phyloP scores from a whole-genome alignment of 139 green algal species.

The Picochlorum sp. region DNA sequence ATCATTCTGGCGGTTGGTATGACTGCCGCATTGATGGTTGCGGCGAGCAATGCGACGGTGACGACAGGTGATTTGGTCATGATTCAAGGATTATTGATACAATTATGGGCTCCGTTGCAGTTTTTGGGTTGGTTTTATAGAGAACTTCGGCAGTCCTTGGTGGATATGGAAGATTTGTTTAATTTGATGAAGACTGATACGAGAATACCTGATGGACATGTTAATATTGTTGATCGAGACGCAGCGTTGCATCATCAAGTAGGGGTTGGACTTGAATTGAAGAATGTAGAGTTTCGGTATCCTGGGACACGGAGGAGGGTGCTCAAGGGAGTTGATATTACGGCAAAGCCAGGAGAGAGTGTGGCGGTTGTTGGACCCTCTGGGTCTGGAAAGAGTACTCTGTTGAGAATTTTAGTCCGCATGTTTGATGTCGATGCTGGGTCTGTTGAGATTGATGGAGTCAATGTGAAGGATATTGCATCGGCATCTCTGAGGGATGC shows the following conservation, averaged over 20 bases:
- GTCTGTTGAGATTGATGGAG: constrained; percentile 52
- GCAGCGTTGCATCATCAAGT: background rate
- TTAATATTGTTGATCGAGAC: constrained; percentile 3
- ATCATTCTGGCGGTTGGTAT: constrained; percentile 71
- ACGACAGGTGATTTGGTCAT: constrained; percentile 37
- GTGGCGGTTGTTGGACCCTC: constrained; percentile 31
- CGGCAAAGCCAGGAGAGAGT: constrained; percentile 37
- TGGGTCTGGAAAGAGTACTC: constrained; percentile 38
- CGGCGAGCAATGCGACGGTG: constrained; percentile 7
- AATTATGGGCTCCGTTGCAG: constrained; percentile 89
- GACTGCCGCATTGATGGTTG: constrained; percentile 46
- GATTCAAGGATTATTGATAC: constrained; percentile 86
- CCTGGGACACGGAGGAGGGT: constrained; percentile 29
- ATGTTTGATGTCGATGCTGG: constrained; percentile 54
- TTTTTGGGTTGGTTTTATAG: constrained; percentile 86
- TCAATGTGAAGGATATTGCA: constrained; percentile 56
- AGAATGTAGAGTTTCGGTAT: constrained; percentile 66
- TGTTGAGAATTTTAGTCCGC: constrained; percentile 52
- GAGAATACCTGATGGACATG: constrained; percentile 46
- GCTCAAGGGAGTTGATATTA: constrained; percentile 41
- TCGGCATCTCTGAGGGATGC: constrained; percentile 42
- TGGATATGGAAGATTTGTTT: constrained; percentile 95
- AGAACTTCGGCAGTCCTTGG: constrained; percentile 78
- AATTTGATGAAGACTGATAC: constrained; percentile 61
- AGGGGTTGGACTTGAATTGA: constrained; percentile 46